A percentile compares a stretch with the other conserved stretches of the same genome.
Conservation (phyloP, 2,329 filamentous ascomycete genomes). For the Aspergillus brunneoviolaceus region DNA sequence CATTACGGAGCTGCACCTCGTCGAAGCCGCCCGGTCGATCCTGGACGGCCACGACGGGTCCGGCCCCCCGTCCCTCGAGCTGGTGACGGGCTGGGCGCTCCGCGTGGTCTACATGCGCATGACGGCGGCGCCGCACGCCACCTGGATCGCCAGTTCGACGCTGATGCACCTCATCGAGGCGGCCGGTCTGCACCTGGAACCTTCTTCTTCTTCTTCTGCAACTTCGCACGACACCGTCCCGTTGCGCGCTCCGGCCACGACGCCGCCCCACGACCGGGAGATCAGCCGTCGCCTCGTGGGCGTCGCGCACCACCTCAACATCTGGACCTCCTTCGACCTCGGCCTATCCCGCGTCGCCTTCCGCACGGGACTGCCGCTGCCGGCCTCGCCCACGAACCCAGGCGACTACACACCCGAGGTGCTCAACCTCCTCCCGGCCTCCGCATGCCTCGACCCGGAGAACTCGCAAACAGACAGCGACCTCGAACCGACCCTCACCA, state of each 20-base stretch:
- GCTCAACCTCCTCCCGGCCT: slow-evolving; percentile 52
- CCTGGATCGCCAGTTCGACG: slow-evolving; percentile 36
- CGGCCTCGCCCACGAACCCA: slow-evolving; percentile 34
- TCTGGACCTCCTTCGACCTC: slow-evolving; percentile 59
- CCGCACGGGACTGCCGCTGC: slow-evolving; percentile 35
- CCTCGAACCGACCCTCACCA: slow-evolving; percentile 42
- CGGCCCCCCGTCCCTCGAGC: slow-evolving; percentile 26
- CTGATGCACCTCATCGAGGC: slow-evolving; percentile 55
- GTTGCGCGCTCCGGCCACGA: neutral
- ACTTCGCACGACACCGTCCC: neutral
- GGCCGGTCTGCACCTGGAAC: slow-evolving; percentile 33
- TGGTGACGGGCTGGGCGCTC: slow-evolving; percentile 48
- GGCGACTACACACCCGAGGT: slow-evolving; percentile 53
- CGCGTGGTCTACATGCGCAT: slow-evolving; percentile 54
- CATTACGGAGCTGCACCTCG: slow-evolving; percentile 48
- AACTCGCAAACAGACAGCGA: slow-evolving; percentile 41
- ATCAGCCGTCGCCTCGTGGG: slow-evolving; percentile 45
- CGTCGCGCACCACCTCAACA: slow-evolving; percentile 57
- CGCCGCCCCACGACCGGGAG: slow-evolving; percentile 30
- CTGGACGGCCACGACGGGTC: slow-evolving; percentile 38
- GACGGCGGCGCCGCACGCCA: slow-evolving; percentile 52
- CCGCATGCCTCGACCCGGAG: slow-evolving; percentile 53
- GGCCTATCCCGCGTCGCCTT: slow-evolving; percentile 54
- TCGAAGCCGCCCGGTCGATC: slow-evolving; percentile 44
- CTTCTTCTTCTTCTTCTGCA: neutral